These are phyloP conservation scores for Neoboletus subvelutipes DNA, from an alignment of 768 basidiomycete species.

Conservation along the genomic window DNA sequence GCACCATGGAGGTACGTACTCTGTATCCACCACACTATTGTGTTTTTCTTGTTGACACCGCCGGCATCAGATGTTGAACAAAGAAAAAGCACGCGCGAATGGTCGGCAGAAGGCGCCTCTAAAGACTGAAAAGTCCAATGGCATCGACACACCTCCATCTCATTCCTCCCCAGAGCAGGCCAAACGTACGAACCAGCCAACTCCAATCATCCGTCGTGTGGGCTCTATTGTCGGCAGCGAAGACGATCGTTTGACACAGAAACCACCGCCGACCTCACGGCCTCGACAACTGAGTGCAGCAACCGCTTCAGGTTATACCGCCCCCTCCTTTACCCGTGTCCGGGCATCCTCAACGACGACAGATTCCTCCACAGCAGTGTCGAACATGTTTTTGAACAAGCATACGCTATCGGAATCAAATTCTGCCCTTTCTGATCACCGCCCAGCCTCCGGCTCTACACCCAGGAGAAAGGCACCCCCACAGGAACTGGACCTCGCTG, in stretches of 20 bases:
- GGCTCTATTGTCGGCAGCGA: constrained; percentile 69
- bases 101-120: constrained; percentile 26
- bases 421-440: constrained; percentile 30
- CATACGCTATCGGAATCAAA: constrained; percentile 31
- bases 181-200: constrained; percentile 33
- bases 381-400: constrained; percentile 23
- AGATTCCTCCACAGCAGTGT: constrained; percentile 18
- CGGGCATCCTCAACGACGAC: constrained; percentile 37
- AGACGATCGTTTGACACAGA: constrained; percentile 35
- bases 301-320: constrained; percentile 36
- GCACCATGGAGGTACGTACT: constrained; percentile 84
- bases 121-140: constrained; percentile 27
- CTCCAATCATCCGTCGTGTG: constrained; percentile 53
- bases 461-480: constrained; percentile 26
- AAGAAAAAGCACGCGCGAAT: constrained; percentile 54
- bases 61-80: constrained; percentile 60
- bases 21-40: constrained; percentile 17
- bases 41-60: constrained; percentile 9
- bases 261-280: constrained; percentile 38
- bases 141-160: constrained; percentile 13
- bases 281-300: constrained; percentile 48
- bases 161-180: constrained; percentile 23
- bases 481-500: constrained; percentile 30
- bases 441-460: constrained; percentile 21
- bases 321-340: constrained; percentile 26